Base-by-base conservation (phyloP, 2,329 filamentous ascomycete genomes). In the Cladophialophora carrionii region DNA sequence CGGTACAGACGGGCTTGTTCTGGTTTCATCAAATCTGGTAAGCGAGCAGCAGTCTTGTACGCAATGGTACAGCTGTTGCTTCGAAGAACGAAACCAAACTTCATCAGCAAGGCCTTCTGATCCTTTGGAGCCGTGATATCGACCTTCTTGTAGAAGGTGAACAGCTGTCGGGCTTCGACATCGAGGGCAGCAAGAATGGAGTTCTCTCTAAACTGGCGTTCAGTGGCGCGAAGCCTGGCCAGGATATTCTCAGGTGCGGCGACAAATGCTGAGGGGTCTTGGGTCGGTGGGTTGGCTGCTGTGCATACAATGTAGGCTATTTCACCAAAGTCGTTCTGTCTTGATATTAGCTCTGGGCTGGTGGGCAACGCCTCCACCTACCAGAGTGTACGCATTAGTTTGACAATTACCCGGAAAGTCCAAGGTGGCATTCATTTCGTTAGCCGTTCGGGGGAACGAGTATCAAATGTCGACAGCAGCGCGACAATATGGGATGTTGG, bases 111-210 rank as follows among this genome's bases (percentile, higher is more conserved):
- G 10, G 68, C 62, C 56, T 68, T 70, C 52, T 71, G 69, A 29
- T 72, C 71, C 48, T 66, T 70, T 3, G 62, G 62, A 37, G 66
- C 65, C 48, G 70, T 61, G 37, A 72, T 68, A 31, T 72, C 71
- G 29, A 70, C 65, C 53, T 70, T 72, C 49, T 71, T 72, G 61
- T 72, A 72, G 55, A 72, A 72, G 22, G 71, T 72, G 49, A 69
- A 71, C 17, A 72, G 63, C 56, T 72, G 69, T 29, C 63, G 64
- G 49, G 62, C 59, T 22, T 69, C 68, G 17, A 60, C 53, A 63
- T 72, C 71, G 24, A 70, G 62, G 6, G 63, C 61, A 32, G 67
- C 68, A 41, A 72, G 65, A 53, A 72, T 72, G 6, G 66, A 68
- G 14, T 68, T 70, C 41, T 72, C 66, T 29, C 70, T 65, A 48